Conservation (phyloP, 331 rosid genomes). For the Quercus tomentella region DNA sequence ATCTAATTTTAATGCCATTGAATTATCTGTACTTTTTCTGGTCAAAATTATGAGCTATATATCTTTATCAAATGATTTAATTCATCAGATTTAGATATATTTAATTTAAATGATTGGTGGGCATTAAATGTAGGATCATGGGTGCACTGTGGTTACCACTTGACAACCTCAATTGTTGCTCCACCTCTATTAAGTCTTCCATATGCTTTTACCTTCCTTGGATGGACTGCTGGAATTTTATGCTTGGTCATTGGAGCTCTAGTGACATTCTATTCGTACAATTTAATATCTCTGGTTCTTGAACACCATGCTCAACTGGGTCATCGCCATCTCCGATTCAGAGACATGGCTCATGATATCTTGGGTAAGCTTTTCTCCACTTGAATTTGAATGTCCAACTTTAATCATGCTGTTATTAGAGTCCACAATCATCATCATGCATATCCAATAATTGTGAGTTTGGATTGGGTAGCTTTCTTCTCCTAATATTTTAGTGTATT, state of each 20-base stretch:
- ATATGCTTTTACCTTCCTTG: conserved; percentile 62
- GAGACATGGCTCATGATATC: conserved; percentile 71
- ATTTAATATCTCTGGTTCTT: conserved; percentile 58
- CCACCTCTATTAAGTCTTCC: conserved; percentile 77
- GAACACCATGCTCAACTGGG: conserved; percentile 71
- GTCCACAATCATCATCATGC: too few species aligned
- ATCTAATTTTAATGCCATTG: too few species aligned
- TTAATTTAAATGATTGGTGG: too few species aligned
- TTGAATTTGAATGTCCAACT: too few species aligned
- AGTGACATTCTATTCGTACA: conserved; percentile 71
- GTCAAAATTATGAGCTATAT: too few species aligned
- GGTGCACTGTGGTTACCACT: conserved; percentile 81
- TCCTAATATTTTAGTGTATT: too few species aligned
- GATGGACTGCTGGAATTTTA: conserved; percentile 68
- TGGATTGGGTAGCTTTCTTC: too few species aligned
- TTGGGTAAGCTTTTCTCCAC: conserved; percentile 34
- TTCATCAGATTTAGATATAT: too few species aligned
- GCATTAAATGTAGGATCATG: conserved; percentile 54
- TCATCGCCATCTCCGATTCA: conserved; percentile 62
- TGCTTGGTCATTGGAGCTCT: conserved; percentile 51
- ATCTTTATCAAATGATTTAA: too few species aligned
- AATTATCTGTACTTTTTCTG: too few species aligned
- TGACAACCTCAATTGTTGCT: conserved; percentile 75
- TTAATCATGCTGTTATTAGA: too few species aligned
- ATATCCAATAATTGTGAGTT: too few species aligned